Percentiles rank a stretch among this genome's conserved stretches.
Conservation (phyloP, 2,329 filamentous ascomycete species). For the Trichophyton mentagrophytes region DNA sequence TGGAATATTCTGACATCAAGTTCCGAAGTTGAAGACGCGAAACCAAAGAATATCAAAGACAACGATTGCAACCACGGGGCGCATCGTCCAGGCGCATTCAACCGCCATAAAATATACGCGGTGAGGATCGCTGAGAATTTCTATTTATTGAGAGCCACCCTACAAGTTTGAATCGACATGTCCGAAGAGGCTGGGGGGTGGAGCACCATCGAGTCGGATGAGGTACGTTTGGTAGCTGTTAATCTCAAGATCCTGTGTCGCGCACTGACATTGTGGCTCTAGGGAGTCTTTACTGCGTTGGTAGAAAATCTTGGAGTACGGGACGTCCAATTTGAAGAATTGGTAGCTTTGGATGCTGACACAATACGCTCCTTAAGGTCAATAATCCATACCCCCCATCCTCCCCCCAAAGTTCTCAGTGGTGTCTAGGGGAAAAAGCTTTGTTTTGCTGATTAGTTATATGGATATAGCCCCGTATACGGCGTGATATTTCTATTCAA, state of each 20-base stretch:
- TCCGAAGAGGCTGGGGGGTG: conserved; percentile 59
- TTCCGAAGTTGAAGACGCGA: not conserved
- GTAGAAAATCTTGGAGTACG: conserved; percentile 86
- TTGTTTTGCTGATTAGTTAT: not conserved
- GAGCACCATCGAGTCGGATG: conserved; percentile 97
- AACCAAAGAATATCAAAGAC: too few relatives aligned
- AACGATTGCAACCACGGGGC: too few relatives aligned
- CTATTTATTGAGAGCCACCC: too few relatives aligned
- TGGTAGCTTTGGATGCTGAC: conserved; percentile 73
- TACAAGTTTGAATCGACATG: conserved; percentile 30
- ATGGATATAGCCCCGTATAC: conserved; percentile 54
- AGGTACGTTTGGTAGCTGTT: conserved; percentile 44
- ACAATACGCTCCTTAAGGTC: conserved; percentile 34
- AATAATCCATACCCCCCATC: conserved; percentile 1
- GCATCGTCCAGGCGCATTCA: too few relatives aligned
- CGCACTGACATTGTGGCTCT: conserved; percentile 6
- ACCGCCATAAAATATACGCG: not conserved
- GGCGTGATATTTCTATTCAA: conserved; percentile 99
- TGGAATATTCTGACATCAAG: not conserved
- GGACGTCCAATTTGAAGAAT: conserved; percentile 92
- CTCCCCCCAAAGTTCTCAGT: not conserved
- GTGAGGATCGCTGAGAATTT: too few relatives aligned
- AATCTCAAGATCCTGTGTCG: not conserved
- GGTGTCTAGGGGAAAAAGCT: not conserved
- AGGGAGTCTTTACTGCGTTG: conserved; percentile 95